These are phyloP conservation scores for Crithidia fasciculata DNA, from an alignment of 208 protist genomes.

Conservation along the genomic window DNA sequence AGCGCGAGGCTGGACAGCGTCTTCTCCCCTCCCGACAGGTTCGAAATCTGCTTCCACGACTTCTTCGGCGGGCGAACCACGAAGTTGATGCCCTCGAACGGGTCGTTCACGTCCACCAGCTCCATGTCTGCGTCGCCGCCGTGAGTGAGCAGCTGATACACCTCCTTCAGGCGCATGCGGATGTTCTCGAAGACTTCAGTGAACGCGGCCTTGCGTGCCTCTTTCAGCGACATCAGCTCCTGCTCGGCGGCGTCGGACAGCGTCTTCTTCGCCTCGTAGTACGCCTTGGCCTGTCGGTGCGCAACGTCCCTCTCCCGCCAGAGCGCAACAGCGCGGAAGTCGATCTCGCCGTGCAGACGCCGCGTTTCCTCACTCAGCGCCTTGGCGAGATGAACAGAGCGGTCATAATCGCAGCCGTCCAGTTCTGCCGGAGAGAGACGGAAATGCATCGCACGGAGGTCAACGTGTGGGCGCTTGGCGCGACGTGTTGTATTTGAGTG, in stretches of 20 bases:
- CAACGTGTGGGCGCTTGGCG: slow-evolving; percentile 19
- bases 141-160: slow-evolving; percentile 99
- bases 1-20: slow-evolving; percentile 98
- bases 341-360: slow-evolving; percentile 85
- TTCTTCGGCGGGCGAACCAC: slow-evolving; percentile 99
- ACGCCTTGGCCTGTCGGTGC: slow-evolving; percentile 61
- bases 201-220: slow-evolving; percentile 95
- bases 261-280: slow-evolving; percentile 64
- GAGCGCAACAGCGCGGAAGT: slow-evolving; percentile 95
- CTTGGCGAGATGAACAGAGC: slow-evolving; percentile 88
- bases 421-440: slow-evolving; percentile 77
- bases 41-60: slow-evolving; percentile 99
- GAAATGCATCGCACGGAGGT: slow-evolving; percentile 67
- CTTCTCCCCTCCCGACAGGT: slow-evolving; percentile 99
- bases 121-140: slow-evolving; percentile 99
- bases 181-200: slow-evolving; percentile 98
- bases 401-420: slow-evolving; percentile 77
- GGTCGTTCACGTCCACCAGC: slow-evolving; percentile 98
- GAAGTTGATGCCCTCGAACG: slow-evolving; percentile 98
- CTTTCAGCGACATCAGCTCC: slow-evolving; percentile 70
- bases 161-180: slow-evolving; percentile 98
- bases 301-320: slow-evolving; percentile 94
- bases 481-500: neutral
- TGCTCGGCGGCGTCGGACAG: slow-evolving; percentile 80
- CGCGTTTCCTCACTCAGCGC: slow-evolving; percentile 88